Base-by-base conservation (phyloP, 2,329 filamentous ascomycete species). In the Aureobasidium leucospermi region DNA sequence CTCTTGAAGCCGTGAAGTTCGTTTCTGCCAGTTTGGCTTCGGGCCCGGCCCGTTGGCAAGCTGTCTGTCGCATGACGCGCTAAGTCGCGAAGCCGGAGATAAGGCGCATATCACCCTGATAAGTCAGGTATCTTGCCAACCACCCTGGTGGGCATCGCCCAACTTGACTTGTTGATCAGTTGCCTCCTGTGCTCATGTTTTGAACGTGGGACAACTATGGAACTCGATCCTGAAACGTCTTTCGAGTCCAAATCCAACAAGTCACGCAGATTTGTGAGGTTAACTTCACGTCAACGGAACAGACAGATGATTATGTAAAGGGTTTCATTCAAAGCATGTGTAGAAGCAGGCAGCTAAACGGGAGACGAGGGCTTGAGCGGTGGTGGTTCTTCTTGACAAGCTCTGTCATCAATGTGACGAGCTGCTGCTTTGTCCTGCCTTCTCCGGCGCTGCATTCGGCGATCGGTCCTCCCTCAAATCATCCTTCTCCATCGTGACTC, bases 281-380 rank as follows among this genome's bases (percentile, higher is more conserved):
- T 3, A 23, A 23, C 23, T 23, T 23, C 23, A 23, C 23, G 23
- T 23, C 23, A 23, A 23, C 23, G 36, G 23, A 36, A 39, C n/a
- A 7, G 16, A 31, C 36, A 52, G 8, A 28, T 36, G 3, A 28
- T 16, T 46, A n/a, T 38, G 6, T 38, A 45, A 56, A 29, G 51
- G 51, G 31, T 56, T 56, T 56, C 52, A 56, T 45, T 59, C n/a
- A 59, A 51, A 51, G 56, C 45, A 59, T 59, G 46, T 47, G 56
- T 47, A 10, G 51, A 38, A 41, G 13, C 48, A 39, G 13, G 51
- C 58, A 45, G 38, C 48, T 38, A 31, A 52, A 34, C 19, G 41
- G 36, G 13, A 4, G 19, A 39, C 29, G 23, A 8, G n/a, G 29
- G 34, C 29, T n/a, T 32, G 42, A 48, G 55, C 55, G 16, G 39